Percentiles rank a stretch among this genome's conserved stretches.
These are phyloP conservation scores for Pharus latifolius DNA, from an alignment of 176 grass and related monocot species.

Conservation along the genomic window DNA sequence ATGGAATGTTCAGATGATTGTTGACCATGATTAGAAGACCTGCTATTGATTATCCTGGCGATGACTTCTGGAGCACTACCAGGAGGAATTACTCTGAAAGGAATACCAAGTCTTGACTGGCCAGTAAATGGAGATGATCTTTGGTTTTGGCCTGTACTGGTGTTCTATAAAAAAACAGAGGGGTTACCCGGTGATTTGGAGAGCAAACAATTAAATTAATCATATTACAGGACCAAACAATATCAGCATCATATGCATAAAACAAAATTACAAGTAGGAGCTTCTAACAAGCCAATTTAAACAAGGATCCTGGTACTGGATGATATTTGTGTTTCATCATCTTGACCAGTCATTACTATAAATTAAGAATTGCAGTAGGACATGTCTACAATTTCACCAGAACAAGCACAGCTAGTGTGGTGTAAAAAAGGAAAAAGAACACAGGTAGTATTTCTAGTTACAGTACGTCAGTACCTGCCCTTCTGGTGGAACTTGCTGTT, in stretches of 20 bases:
- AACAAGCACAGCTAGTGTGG: neutral
- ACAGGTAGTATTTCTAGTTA: neutral
- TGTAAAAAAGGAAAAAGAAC: no score
- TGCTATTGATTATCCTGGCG: constrained; percentile 32
- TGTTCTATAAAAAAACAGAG: constrained; percentile 21
- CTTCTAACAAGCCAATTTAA: neutral
- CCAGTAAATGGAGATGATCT: constrained; percentile 15
- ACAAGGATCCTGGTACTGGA: neutral
- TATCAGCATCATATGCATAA: neutral
- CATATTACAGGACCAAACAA: neutral
- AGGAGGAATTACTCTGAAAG: constrained; percentile 39
- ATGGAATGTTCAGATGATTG: constrained; percentile 26
- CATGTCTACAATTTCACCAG: neutral
- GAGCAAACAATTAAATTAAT: neutral
- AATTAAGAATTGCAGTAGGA: neutral
- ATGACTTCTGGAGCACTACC: constrained; percentile 35
- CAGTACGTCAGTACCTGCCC: constrained; percentile 53
- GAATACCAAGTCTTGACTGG: constrained; percentile 15
- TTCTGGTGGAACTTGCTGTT: constrained; percentile 23
- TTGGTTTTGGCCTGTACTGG: constrained; percentile 17
- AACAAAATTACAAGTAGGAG: neutral
- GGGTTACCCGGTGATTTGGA: neutral
- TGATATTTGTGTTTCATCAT: neutral
- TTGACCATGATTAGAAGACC: constrained; percentile 26
- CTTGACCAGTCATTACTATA: no score